phyloP scores from a whole-genome alignment of 2,329 filamentous ascomycete species.

The Penicillium sp. region DNA sequence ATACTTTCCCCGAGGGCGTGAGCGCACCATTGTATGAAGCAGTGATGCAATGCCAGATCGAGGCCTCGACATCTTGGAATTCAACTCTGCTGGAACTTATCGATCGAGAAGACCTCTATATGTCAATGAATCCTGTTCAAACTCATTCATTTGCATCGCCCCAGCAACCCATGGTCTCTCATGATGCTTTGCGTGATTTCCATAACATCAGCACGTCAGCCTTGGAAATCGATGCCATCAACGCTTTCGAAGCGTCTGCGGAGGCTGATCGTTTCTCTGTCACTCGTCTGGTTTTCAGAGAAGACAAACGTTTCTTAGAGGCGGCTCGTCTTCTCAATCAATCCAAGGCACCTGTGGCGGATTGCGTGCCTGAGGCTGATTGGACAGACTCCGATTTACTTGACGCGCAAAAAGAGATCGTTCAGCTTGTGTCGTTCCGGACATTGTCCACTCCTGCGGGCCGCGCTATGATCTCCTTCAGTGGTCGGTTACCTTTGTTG shows the following conservation, averaged over 20 bases:
- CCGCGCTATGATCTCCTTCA: slow-evolving; percentile 84
- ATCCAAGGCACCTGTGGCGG: slow-evolving; percentile 76
- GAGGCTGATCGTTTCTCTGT: slow-evolving; percentile 83
- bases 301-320: slow-evolving; percentile 88
- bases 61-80: slow-evolving; percentile 77
- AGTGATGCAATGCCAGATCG: slow-evolving; percentile 81
- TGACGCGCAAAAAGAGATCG: slow-evolving; percentile 89
- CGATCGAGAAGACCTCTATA: slow-evolving; percentile 78
- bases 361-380: slow-evolving; percentile 72
- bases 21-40: slow-evolving; percentile 79
- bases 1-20: slow-evolving; percentile 85
- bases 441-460: slow-evolving; percentile 89
- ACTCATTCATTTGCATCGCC: slow-evolving; percentile 38
- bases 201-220: slow-evolving; percentile 69
- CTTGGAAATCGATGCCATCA: slow-evolving; percentile 53
- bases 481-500: slow-evolving; percentile 81
- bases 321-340: slow-evolving; percentile 85
- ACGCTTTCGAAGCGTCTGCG: slow-evolving; percentile 74
- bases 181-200: slow-evolving; percentile 73
- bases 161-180: slow-evolving; percentile 56
- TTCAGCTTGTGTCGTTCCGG: slow-evolving; percentile 81
- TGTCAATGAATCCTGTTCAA: slow-evolving; percentile 61
- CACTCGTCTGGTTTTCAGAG: slow-evolving; percentile 84
- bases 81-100: slow-evolving; percentile 73
- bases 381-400: slow-evolving; percentile 87